Evolutionary conservation across 2,329 filamentous ascomycete species (phyloP).

Genomic region (Trichocomaceae sp.): DNA sequence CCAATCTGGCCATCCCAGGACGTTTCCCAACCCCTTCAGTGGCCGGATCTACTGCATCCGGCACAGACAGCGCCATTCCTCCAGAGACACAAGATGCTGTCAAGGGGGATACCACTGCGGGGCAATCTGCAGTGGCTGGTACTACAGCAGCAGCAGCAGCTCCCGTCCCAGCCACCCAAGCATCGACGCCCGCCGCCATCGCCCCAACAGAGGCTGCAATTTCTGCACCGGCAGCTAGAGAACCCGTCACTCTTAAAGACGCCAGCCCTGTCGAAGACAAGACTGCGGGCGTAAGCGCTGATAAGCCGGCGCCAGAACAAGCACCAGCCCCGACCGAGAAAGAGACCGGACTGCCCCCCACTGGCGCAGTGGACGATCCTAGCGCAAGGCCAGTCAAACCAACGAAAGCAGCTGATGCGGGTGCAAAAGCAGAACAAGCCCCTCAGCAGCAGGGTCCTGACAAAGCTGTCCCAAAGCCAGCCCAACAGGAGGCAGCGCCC

Average conservation of each 20-base stretch:
- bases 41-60: constrained; percentile 7
- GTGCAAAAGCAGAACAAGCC: too few relatives aligned
- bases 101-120: neutral
- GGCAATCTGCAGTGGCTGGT: neutral
- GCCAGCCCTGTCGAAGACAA: neutral
- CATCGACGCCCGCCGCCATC: neutral
- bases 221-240: neutral
- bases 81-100: neutral
- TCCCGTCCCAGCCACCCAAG: neutral
- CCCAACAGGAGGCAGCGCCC: constrained; percentile 9
- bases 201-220: neutral
- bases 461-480: neutral
- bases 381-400: neutral
- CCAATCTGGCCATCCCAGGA: constrained; percentile 5
- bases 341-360: neutral
- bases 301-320: neutral
- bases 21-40: constrained; percentile 10
- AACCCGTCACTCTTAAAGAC: neutral
- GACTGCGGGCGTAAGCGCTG: neutral
- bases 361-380: neutral
- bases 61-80: constrained; percentile 4
- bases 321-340: neutral
- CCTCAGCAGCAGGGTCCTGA: neutral
- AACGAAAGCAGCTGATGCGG: neutral
- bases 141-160: too few relatives aligned